phyloP scores from a whole-genome alignment of 805 yeast genomes.

The Lachancea nothofagi region DNA sequence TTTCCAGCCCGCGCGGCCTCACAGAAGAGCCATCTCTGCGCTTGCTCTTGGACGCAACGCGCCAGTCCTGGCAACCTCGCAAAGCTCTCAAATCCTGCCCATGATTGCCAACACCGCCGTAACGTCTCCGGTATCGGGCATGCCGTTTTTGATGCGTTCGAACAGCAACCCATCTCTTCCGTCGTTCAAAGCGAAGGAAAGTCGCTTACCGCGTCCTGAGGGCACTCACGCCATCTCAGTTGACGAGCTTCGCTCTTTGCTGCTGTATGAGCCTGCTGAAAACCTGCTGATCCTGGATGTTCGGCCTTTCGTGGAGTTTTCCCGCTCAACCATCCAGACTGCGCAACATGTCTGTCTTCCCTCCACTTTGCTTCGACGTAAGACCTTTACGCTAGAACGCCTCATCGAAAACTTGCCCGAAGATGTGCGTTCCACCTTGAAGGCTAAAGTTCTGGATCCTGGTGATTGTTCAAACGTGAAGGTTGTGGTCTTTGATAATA shows the following conservation, averaged over 20 bases:
- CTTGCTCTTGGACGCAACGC: slow-evolving; percentile 3
- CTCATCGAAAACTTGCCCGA: slow-evolving; percentile 57
- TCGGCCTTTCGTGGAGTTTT: slow-evolving; percentile 72
- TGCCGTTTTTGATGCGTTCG: slow-evolving; percentile 9
- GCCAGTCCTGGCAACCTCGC: background rate
- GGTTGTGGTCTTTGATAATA: slow-evolving; percentile 26
- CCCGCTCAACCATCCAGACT: slow-evolving; percentile 48
- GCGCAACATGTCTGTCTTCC: slow-evolving; percentile 82
- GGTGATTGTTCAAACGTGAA: slow-evolving; percentile 14
- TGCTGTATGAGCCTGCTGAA: slow-evolving; percentile 4
- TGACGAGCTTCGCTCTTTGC: slow-evolving; percentile 17
- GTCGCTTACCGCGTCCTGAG: slow-evolving; percentile 21
- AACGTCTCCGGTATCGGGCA: background rate
- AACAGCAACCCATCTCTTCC: slow-evolving; percentile 17
- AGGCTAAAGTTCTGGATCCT: slow-evolving; percentile 6
- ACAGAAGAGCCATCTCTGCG: slow-evolving; percentile 8
- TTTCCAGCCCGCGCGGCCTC: slow-evolving; percentile 1
- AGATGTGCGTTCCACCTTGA: slow-evolving; percentile 34
- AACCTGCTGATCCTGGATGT: slow-evolving; percentile 44
- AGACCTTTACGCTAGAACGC: slow-evolving; percentile 59
- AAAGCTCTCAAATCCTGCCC: background rate
- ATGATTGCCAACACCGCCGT: background rate
- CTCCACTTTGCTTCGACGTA: slow-evolving; percentile 76
- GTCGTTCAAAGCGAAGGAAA: slow-evolving; percentile 23
- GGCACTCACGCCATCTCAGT: slow-evolving; percentile 19